These are phyloP conservation scores for Clonostachys chloroleuca DNA, from an alignment of 2,329 filamentous ascomycete species.

Conservation along the genomic window DNA sequence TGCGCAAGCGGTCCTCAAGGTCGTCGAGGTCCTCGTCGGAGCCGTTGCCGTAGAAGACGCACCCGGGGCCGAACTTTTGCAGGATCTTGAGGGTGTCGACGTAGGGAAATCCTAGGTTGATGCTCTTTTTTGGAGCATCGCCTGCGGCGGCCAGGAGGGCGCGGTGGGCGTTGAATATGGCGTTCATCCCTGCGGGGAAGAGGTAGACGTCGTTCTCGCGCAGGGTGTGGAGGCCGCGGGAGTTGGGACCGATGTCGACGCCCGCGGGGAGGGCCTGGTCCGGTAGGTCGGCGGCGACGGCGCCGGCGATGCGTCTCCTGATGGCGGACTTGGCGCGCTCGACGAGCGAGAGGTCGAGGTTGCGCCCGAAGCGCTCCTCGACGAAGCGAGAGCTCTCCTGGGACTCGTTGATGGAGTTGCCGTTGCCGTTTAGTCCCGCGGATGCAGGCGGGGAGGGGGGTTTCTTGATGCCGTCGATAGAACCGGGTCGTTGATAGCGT, in stretches of 20 bases:
- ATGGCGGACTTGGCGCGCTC: slow-evolving; percentile 83
- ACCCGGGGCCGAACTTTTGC: slow-evolving; percentile 85
- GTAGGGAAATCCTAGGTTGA: slow-evolving; percentile 96
- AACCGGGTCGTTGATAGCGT: slow-evolving; percentile 65
- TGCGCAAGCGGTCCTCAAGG: slow-evolving; percentile 65
- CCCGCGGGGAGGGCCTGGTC: neutral
- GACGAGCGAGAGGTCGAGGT: slow-evolving; percentile 76
- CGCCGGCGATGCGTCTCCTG: slow-evolving; percentile 81
- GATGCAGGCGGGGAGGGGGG: slow-evolving; percentile 4
- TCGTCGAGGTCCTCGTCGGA: slow-evolving; percentile 77
- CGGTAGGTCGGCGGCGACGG: slow-evolving; percentile 62
- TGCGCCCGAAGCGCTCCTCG: slow-evolving; percentile 91
- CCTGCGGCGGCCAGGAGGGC: slow-evolving; percentile 55
- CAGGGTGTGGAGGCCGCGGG: slow-evolving; percentile 58
- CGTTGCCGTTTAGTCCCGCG: slow-evolving; percentile 5
- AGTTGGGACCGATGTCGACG: slow-evolving; percentile 27
- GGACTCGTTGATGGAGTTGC: slow-evolving; percentile 24
- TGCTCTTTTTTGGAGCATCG: slow-evolving; percentile 55
- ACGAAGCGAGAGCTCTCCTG: slow-evolving; percentile 77
- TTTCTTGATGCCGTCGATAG: slow-evolving; percentile 24
- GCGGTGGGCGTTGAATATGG: slow-evolving; percentile 86
- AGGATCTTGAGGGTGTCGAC: slow-evolving; percentile 94
- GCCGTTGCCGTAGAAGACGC: slow-evolving; percentile 80
- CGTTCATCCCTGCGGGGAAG: slow-evolving; percentile 88
- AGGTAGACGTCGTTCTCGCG: slow-evolving; percentile 86